Conservation (phyloP, 1,284 basidiomycete species). For the Inonotus obliquus region DNA sequence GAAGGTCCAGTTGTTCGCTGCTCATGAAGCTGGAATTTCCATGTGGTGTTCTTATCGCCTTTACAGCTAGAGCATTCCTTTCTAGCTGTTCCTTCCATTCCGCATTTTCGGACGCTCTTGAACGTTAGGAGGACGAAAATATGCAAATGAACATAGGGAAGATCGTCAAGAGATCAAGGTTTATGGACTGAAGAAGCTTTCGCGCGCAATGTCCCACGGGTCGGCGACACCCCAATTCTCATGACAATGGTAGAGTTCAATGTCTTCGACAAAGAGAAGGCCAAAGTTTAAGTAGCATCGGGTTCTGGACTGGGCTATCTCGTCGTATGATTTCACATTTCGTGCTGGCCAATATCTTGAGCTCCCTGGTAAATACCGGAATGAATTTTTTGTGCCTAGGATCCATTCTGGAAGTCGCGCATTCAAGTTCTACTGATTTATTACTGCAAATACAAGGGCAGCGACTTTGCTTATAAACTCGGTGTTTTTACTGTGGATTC, state of each 20-base stretch:
- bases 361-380: not conserved
- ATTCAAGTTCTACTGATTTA: not conserved
- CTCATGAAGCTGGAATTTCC: not conserved
- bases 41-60: not conserved
- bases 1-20: not conserved
- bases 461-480: not conserved
- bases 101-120: not conserved
- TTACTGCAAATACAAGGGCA: not conserved
- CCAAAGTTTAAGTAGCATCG: not conserved
- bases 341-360: not conserved
- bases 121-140: not conserved
- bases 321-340: not conserved
- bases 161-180: not conserved
- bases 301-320: not conserved
- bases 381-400: not conserved
- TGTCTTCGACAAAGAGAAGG: not conserved
- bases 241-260: not conserved
- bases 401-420: not conserved
- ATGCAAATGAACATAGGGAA: not conserved
- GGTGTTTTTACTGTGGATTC: not conserved
- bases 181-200: not conserved
- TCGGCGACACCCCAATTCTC: not conserved
- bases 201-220: not conserved
- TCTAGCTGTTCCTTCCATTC: not conserved
- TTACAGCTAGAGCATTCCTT: not conserved